phyloP scores from a whole-genome alignment of 345 rosid species.

The Theobroma cacao region DNA sequence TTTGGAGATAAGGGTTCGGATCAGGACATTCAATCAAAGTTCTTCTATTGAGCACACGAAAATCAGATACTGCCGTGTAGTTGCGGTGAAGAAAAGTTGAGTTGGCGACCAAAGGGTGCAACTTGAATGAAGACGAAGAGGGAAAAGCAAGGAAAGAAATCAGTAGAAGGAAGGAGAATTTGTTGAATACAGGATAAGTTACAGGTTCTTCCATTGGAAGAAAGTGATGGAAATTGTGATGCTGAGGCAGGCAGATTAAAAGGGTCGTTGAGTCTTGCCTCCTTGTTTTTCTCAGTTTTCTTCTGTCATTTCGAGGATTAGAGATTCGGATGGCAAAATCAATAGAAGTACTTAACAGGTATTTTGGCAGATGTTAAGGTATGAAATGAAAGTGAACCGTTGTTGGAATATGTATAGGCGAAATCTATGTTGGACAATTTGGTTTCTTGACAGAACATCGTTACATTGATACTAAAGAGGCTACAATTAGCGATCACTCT shows the following conservation, averaged over 20 bases:
- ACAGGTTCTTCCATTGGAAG: neutral
- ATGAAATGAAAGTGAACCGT: too few relatives aligned
- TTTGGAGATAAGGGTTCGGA: conserved; percentile 25
- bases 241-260: too few relatives aligned
- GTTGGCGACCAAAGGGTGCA: conserved; percentile 33
- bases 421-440: neutral
- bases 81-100: conserved; percentile 35
- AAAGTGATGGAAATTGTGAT: too few relatives aligned
- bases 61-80: conserved; percentile 48
- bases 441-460: neutral
- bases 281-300: neutral
- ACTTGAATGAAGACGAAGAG: neutral
- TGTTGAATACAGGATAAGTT: neutral
- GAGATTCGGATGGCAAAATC: neutral
- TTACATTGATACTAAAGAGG: conserved; percentile 2
- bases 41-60: conserved; percentile 53
- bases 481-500: neutral
- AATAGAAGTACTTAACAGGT: too few relatives aligned
- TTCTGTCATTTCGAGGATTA: neutral
- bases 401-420: neutral
- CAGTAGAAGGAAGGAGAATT: neutral
- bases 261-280: too few relatives aligned
- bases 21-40: conserved; percentile 26
- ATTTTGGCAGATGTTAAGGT: too few relatives aligned
- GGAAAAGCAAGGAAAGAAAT: neutral